These are phyloP conservation scores for Teratosphaeria destructans DNA, from an alignment of 2,329 filamentous ascomycete species.

Conservation along the genomic window DNA sequence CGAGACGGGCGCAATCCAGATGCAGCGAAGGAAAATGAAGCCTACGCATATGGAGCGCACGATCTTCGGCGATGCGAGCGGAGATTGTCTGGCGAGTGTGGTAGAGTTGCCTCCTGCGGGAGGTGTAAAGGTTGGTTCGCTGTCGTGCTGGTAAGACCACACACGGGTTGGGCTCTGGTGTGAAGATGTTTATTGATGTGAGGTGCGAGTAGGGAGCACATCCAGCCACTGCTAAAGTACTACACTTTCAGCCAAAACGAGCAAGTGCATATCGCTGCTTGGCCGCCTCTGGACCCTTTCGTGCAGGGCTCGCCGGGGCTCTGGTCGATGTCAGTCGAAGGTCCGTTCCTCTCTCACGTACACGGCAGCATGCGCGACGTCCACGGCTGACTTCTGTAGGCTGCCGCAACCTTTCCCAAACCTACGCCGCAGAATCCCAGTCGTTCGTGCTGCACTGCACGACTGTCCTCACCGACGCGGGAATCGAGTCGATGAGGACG, in stretches of 20 bases:
- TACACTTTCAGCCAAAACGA: constrained; percentile 30
- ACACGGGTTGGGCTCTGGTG: background rate
- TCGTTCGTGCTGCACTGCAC: constrained; percentile 47
- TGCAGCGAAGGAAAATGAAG: constrained; percentile 33
- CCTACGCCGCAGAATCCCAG: constrained; percentile 47
- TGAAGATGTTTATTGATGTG: background rate
- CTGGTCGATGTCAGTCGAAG: constrained; percentile 29
- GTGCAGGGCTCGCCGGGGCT: constrained; percentile 22
- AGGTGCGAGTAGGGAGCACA: constrained; percentile 31
- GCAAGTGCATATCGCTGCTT: constrained; percentile 31
- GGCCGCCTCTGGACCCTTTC: constrained; percentile 29
- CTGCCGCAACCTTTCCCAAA: constrained; percentile 38
- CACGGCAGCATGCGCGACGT: background rate
- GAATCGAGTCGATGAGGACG: constrained; percentile 35
- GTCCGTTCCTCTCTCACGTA: constrained; percentile 2
- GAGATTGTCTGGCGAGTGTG: constrained; percentile 25
- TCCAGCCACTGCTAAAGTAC: constrained; percentile 33
- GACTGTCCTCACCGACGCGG: constrained; percentile 36
- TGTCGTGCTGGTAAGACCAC: constrained; percentile 7
- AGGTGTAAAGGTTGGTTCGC: constrained; percentile 22
- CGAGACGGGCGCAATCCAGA: constrained; percentile 24
- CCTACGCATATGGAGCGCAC: constrained; percentile 34
- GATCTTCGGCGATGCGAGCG: constrained; percentile 32
- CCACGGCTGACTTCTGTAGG: constrained; percentile 15
- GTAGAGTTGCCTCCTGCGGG: constrained; percentile 16